Evolutionary conservation across 352 stramenopile genomes (phyloP).

Genomic region (Halophytophthora polymorphica): DNA sequence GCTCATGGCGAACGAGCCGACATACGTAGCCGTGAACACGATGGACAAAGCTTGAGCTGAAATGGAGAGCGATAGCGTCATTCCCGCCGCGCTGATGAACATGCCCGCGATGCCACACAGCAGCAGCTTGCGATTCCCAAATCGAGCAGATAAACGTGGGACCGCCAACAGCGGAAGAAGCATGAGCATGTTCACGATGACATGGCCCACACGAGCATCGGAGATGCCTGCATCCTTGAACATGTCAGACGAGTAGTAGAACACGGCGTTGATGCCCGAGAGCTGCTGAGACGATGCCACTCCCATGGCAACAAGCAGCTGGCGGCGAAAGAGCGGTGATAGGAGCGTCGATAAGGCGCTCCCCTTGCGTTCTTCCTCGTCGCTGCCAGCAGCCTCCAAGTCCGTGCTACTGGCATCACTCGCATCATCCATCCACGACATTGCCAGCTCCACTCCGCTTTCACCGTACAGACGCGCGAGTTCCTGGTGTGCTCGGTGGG

Average conservation of each 20-base stretch:
- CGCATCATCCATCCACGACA: constrained; percentile 49
- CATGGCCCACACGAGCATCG: constrained; percentile 31
- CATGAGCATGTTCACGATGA: constrained; percentile 6
- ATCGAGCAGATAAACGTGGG: too few species aligned
- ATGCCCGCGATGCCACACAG: constrained; percentile 17
- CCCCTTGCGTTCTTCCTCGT: constrained; percentile 1
- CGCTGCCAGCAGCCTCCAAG: background rate
- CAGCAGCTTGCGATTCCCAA: constrained; percentile 24
- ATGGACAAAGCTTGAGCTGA: constrained; percentile 22
- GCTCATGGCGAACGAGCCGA: constrained; percentile 17
- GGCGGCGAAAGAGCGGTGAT: constrained; percentile 12
- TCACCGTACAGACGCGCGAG: constrained; percentile 30
- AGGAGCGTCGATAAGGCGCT: constrained; percentile 1
- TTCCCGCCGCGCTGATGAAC: constrained; percentile 5
- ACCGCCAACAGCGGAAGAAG: too few species aligned
- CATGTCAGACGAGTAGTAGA: constrained; percentile 34
- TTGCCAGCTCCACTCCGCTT: constrained; percentile 24
- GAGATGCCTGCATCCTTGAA: constrained; percentile 42
- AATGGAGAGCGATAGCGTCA: constrained; percentile 15
- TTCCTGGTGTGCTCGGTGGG: constrained; percentile 20
- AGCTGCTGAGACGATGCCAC: constrained; percentile 28
- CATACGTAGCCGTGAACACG: constrained; percentile 21
- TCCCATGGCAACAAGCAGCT: constrained; percentile 15
- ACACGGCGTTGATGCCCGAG: constrained; percentile 48
- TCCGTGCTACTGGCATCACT: background rate